Percentiles rank a stretch among this genome's conserved stretches.
Conservation (phyloP, 805 yeast species). For the Kurtzmaniella cleridarum region DNA sequence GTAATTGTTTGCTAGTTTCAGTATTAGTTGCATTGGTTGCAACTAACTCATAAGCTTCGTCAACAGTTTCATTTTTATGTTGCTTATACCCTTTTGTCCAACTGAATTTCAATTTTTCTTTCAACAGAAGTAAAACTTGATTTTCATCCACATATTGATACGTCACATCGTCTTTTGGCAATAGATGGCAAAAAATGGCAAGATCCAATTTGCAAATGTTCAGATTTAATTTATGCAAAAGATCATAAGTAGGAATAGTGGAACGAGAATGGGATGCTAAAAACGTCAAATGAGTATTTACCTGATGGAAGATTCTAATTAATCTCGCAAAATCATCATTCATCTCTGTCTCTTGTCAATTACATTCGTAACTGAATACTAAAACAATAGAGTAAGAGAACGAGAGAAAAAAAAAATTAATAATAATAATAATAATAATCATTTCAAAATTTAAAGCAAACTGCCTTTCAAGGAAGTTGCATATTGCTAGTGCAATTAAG, state of each 20-base stretch:
- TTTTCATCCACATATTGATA: slow-evolving; percentile 74
- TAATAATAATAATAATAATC: no score
- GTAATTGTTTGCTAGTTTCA: slow-evolving; percentile 42
- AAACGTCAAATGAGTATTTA: slow-evolving; percentile 38
- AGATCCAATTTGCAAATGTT: slow-evolving; percentile 46
- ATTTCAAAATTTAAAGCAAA: no score
- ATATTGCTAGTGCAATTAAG: background rate
- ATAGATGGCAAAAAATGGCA: slow-evolving; percentile 53
- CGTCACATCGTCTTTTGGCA: slow-evolving; percentile 66
- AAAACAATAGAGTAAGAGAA: background rate
- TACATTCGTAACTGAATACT: background rate
- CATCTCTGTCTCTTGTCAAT: slow-evolving; percentile 1
- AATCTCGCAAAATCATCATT: slow-evolving; percentile 4
- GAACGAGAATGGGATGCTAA: slow-evolving; percentile 30
- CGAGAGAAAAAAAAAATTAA: no score
- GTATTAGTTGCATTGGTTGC: slow-evolving; percentile 45
- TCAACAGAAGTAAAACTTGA: slow-evolving; percentile 44
- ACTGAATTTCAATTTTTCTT: slow-evolving; percentile 37
- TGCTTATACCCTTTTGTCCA: slow-evolving; percentile 31
- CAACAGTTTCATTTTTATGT: slow-evolving; percentile 23
- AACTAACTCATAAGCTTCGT: slow-evolving; percentile 55
- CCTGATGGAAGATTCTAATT: slow-evolving; percentile 15
- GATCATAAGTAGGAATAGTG: slow-evolving; percentile 25
- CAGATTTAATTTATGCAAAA: slow-evolving; percentile 25
- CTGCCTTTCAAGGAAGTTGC: no score